Base-by-base conservation (phyloP, 306 rosid genomes). In the Pterocarpus macrocarpus region DNA sequence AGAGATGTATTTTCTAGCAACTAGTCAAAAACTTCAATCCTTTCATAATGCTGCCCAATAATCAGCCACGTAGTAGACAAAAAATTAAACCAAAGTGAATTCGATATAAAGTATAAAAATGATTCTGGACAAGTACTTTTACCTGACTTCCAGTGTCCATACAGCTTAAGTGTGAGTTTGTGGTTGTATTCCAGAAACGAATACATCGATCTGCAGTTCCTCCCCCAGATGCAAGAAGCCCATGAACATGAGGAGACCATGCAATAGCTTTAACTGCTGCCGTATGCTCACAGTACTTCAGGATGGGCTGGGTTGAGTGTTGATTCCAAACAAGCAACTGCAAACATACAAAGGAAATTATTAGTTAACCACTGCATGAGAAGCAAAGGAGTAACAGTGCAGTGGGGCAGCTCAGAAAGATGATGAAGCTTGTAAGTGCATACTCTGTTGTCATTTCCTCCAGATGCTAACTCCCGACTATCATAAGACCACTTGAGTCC, bases 111-210 rank as follows among this genome's bases (percentile, higher is more conserved):
- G 47, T 10, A 49, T 30, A 68, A 73, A 59, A 28, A 53, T 52
- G 66, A 30, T 30, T 39, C 63, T 59, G 10, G 43, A 84, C 41
- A 50, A 2, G 57, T 15, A 45, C 49, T 76, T 66, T 84, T 73
- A 91, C 98, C 98, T 94, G 98, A 86, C 98, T 92, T 88, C 94
- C 98, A 49, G 98, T 92, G 87, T 92, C 97, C 88, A 94, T 86
- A 84, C 97, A 90, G 79, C 90, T 89, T 83, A 94, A 89, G 79
- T 89, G 97, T 49, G 97, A 88, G 81, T 92, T 90, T 35, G 98
- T 94, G 63, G 98, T 86, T 47, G 98, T 92, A 75, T 90, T 94
- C 98, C 98, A 94, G 83, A 94, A 94, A 61, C 96, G 97, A 80
- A 94, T 94, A 82, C 95, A 92, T 62, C 95, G 85, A 64, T 94